A percentile compares a stretch with the other conserved stretches of the same genome.
phyloP scores from a whole-genome alignment of 139 green algal genomes.

The Chlorella vulgaris region DNA sequence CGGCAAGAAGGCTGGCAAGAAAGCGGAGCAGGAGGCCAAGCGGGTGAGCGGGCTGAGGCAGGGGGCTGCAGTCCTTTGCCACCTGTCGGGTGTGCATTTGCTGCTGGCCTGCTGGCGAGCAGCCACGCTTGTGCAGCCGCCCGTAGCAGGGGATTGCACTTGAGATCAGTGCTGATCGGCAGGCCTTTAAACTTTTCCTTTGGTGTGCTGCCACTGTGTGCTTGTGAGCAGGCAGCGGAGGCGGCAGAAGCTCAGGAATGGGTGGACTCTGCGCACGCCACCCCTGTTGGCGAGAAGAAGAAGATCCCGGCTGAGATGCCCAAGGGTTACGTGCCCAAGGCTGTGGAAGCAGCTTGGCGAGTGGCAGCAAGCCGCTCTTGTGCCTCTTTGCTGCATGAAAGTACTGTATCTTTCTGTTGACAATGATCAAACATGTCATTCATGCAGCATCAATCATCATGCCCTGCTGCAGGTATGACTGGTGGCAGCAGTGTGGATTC shows the following conservation, averaged over 20 bases:
- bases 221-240: conserved; percentile 65
- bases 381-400: no score
- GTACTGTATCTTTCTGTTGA: no score
- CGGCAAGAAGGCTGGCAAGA: conserved; percentile 76
- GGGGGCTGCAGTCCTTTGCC: neutral
- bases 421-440: no score
- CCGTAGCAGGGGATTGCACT: no score
- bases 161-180: no score
- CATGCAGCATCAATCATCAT: no score
- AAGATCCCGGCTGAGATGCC: conserved; percentile 69
- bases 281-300: conserved; percentile 90
- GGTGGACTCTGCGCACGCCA: conserved; percentile 61
- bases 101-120: no score
- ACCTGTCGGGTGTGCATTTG: no score
- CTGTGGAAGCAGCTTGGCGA: conserved; percentile 76
- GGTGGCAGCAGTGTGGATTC: conserved; percentile 92
- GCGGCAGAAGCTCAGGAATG: conserved; percentile 67
- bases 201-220: neutral
- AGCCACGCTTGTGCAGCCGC: no score
- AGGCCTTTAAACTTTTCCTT: no score
- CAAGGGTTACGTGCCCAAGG: conserved; percentile 85
- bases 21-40: conserved; percentile 85
- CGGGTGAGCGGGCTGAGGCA: conserved; percentile 28
- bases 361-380: neutral
- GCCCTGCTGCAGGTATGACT: conserved; percentile 51